Evolutionary conservation across 805 yeast genomes (phyloP).

Genomic region (Cyberlindnera nakhonratchasimensis): DNA sequence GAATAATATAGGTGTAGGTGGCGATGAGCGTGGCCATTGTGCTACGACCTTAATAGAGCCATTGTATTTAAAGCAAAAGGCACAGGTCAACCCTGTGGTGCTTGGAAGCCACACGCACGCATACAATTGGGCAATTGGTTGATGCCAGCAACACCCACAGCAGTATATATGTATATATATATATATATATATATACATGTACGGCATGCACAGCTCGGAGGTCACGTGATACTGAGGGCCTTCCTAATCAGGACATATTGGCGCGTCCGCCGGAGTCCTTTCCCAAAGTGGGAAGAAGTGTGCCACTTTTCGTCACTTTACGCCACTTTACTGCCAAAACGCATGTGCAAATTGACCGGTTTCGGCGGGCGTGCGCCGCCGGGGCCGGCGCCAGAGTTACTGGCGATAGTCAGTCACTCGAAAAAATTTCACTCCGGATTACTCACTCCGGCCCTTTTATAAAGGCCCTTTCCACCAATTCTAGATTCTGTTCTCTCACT

Average conservation of each 20-base stretch:
- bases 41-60: no score
- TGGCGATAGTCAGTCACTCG: conserved; percentile 7
- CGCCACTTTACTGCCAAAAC: neutral
- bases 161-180: no score
- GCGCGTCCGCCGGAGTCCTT: neutral
- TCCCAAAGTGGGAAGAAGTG: no score
- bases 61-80: no score
- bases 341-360: conserved; percentile 8
- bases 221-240: neutral
- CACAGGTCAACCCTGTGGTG: no score
- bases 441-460: conserved; percentile 12
- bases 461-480: neutral
- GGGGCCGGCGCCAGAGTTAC: conserved; percentile 5
- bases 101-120: neutral
- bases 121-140: no score
- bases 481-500: no score
- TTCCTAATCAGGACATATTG: neutral
- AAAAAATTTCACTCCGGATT: conserved; percentile 14
- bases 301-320: neutral
- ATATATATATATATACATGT: neutral
- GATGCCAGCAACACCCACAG: no score
- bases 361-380: conserved; percentile 9
- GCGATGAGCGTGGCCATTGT: no score
- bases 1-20: no score
- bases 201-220: no score